These are phyloP conservation scores for Cantharellus cinnabarinus DNA, from an alignment of 768 basidiomycete species.

Conservation along the genomic window DNA sequence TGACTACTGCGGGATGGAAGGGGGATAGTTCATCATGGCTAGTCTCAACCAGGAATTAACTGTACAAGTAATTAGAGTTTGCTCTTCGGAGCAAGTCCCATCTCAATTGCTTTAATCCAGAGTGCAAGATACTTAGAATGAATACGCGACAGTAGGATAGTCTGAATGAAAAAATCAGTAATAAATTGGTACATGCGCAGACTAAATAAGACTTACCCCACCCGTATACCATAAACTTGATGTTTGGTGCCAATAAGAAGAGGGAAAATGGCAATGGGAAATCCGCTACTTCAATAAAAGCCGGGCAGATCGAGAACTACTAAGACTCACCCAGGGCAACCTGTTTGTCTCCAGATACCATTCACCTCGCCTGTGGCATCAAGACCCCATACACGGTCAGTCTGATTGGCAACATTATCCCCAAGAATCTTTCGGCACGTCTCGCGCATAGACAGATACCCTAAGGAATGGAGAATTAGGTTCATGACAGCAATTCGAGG, in stretches of 20 bases:
- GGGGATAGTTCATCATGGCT: no score
- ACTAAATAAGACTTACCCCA: not conserved
- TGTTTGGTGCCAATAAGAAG: not conserved
- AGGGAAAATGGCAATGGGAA: not conserved
- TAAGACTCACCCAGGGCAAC: not conserved
- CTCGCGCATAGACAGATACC: not conserved
- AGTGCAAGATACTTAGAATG: not conserved
- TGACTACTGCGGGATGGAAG: no score
- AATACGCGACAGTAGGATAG: not conserved
- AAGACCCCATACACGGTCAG: not conserved
- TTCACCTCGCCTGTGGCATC: not conserved
- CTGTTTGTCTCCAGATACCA: not conserved
- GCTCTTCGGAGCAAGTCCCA: not conserved
- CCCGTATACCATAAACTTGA: not conserved
- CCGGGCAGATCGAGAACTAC: not conserved
- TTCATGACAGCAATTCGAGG: not conserved
- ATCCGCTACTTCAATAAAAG: no score
- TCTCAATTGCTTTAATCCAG: not conserved
- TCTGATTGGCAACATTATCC: not conserved
- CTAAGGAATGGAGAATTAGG: not conserved
- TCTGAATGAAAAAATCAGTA: not conserved
- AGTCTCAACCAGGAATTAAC: no score
- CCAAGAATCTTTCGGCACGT: not conserved
- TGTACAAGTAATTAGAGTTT: not conserved
- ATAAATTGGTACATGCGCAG: not conserved